Base-by-base conservation (phyloP, 2,329 filamentous ascomycete genomes). In the Colletotrichum scovillei region DNA sequence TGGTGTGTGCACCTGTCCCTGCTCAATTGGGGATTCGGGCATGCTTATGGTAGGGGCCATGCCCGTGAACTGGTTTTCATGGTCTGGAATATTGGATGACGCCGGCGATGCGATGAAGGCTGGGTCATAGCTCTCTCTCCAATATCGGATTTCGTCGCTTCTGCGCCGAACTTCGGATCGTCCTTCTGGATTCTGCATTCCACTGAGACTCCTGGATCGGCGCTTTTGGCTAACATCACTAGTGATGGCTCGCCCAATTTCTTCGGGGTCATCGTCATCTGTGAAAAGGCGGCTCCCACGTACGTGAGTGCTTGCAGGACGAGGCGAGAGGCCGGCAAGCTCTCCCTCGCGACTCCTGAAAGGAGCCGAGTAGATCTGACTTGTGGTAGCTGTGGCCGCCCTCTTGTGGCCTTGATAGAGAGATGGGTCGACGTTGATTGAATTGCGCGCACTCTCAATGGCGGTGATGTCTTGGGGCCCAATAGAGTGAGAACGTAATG, bases 91-190 rank as follows among this genome's bases (percentile, higher is more conserved):
- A 56, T 82, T 80, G 3, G 88, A 89, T 4, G 88, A 88, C 38
- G 87, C 80, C 0, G 88, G 88, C 7, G 89, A 90, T 22, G 67
- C 38, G 67, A 87, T 78, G 63, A 87, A 82, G 1, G 84, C 85
- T 0, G 85, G 85, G 58, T 87, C 87, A 75, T 90, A 90, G 74
- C 90, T 92, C 77, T 89, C 87, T 73, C 91, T 86, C 90, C 90
- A 92, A 77, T 90, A 90, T 14, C 89, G 87, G 52, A 92, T 91
- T 79, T 92, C 91, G 68, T 91, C 89, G 77, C 89, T 92, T 35
- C 90, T 87, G 46, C 89, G 86, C 56, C 90, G 86, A 4, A 72
- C 52, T 49, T 72, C 71, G 4, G 71, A 26, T 12, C 73, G 58
- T n/a, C 35, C 26, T 11, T 63, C 71, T 14, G 46, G 42, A n/a